These are phyloP conservation scores for Fusarium heterosporum DNA, from an alignment of 2,329 filamentous ascomycete genomes.

Conservation along the genomic window DNA sequence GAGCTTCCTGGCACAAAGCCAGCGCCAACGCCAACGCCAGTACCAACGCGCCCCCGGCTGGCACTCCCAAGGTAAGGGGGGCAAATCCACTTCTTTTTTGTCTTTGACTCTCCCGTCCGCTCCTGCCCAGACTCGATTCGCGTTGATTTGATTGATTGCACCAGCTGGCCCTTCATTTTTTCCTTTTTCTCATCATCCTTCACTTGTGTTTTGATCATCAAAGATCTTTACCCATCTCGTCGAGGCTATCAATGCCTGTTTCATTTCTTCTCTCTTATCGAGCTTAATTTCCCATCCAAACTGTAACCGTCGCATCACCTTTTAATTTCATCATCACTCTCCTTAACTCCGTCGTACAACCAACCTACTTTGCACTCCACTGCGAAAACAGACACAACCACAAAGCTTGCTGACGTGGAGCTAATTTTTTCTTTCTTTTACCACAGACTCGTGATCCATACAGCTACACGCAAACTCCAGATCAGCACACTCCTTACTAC, in stretches of 20 bases:
- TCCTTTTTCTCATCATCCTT: conserved; percentile 29
- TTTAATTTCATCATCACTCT: conserved; percentile 41
- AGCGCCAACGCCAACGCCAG: conserved; percentile 46
- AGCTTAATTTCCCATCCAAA: conserved; percentile 27
- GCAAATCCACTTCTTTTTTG: conserved; percentile 49
- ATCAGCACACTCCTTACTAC: conserved; percentile 60
- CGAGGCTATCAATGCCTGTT: conserved; percentile 43
- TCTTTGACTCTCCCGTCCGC: conserved; percentile 41
- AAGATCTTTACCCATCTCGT: conserved; percentile 25
- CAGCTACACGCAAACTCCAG: conserved; percentile 58
- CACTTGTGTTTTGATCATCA: conserved; percentile 25
- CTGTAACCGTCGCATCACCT: conserved; percentile 26
- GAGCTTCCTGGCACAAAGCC: conserved; percentile 57
- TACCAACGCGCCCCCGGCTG: conserved; percentile 54
- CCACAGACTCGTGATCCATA: conserved; percentile 64
- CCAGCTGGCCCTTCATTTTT: conserved; percentile 37
- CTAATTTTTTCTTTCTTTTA: conserved; percentile 44
- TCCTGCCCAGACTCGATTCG: conserved; percentile 29
- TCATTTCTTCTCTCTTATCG: conserved; percentile 16
- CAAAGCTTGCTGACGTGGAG: conserved; percentile 45
- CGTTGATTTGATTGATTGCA: conserved; percentile 38
- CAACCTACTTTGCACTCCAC: conserved; percentile 25
- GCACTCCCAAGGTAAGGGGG: conserved; percentile 62
- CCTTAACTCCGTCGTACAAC: conserved; percentile 34
- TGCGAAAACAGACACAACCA: conserved; percentile 26